These are phyloP conservation scores for Paecilomyces dactylethromorphus DNA, from an alignment of 2,329 filamentous ascomycete genomes.

Conservation along the genomic window DNA sequence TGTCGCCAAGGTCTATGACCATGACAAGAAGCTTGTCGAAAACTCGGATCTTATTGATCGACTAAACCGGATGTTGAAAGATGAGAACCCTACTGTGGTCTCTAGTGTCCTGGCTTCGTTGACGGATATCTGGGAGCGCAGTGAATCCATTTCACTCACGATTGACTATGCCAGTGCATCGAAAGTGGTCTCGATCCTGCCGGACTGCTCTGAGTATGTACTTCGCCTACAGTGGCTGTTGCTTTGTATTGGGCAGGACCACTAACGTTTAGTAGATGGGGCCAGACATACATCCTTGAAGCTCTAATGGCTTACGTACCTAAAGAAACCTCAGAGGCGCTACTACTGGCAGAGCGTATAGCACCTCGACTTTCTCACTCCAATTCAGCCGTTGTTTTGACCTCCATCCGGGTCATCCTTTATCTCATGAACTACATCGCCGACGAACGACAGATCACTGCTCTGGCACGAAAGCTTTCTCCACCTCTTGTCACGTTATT, in stretches of 20 bases:
- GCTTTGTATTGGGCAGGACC: not conserved
- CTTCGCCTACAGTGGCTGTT: not conserved
- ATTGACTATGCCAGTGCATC: slow-evolving; percentile 97
- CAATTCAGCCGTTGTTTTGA: slow-evolving; percentile 93
- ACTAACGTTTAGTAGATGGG: slow-evolving; percentile 61
- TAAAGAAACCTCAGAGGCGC: slow-evolving; percentile 80
- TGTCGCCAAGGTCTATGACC: slow-evolving; percentile 96
- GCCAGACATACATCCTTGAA: slow-evolving; percentile 96
- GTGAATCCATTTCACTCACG: slow-evolving; percentile 93
- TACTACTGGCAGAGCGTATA: slow-evolving; percentile 86
- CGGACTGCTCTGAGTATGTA: slow-evolving; percentile 91
- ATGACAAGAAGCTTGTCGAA: slow-evolving; percentile 86
- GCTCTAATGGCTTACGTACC: slow-evolving; percentile 97
- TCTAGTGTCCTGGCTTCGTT: slow-evolving; percentile 84
- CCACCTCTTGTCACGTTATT: slow-evolving; percentile 90
- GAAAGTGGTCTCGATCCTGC: slow-evolving; percentile 93
- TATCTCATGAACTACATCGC: slow-evolving; percentile 99
- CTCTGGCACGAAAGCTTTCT: slow-evolving; percentile 85
- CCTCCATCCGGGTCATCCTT: slow-evolving; percentile 90
- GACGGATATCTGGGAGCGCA: slow-evolving; percentile 98
- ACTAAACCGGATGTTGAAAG: slow-evolving; percentile 80
- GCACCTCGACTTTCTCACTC: slow-evolving; percentile 93
- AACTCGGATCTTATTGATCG: slow-evolving; percentile 84
- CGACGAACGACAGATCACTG: slow-evolving; percentile 80
- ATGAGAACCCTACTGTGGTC: slow-evolving; percentile 96